These are phyloP conservation scores for Amphibolis antarctica DNA, from an alignment of 106 monocot genomes.

Conservation along the genomic window DNA sequence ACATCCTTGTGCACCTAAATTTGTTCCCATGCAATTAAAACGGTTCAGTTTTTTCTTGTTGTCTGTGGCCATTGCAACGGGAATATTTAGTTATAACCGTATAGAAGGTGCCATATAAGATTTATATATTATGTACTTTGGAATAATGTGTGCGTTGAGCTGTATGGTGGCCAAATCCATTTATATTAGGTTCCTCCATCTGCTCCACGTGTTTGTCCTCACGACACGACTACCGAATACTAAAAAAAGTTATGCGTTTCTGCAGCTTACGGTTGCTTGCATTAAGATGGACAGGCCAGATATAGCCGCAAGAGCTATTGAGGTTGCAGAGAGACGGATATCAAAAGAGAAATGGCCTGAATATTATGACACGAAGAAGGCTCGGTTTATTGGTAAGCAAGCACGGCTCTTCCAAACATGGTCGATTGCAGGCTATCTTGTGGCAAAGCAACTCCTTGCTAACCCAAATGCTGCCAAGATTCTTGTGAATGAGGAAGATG, in stretches of 20 bases:
- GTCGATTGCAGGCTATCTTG: conserved; percentile 92
- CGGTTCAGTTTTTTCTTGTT: too few species aligned
- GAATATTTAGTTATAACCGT: too few species aligned
- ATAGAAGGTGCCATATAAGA: too few species aligned
- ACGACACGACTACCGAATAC: not conserved
- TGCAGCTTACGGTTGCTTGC: conserved; percentile 84
- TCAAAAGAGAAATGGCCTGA: conserved; percentile 34
- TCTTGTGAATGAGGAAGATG: conserved; percentile 83
- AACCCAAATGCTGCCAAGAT: conserved; percentile 65
- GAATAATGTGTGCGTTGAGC: too few species aligned
- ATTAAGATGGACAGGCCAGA: conserved; percentile 93
- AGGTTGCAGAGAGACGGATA: conserved; percentile 64
- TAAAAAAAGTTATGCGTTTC: not conserved
- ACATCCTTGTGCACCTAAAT: too few species aligned
- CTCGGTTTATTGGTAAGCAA: conserved; percentile 92
- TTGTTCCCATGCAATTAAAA: too few species aligned
- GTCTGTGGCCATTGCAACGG: too few species aligned
- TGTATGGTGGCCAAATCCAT: too few species aligned
- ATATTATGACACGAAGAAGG: conserved; percentile 68
- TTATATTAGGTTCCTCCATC: too few species aligned
- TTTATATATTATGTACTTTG: too few species aligned
- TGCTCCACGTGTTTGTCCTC: not conserved
- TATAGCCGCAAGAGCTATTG: conserved; percentile 73
- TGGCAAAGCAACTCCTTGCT: conserved; percentile 71
- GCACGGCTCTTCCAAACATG: conserved; percentile 82